Base-by-base conservation (phyloP, 2,329 filamentous ascomycete genomes). In the Pseudogymnoascus sp. region DNA sequence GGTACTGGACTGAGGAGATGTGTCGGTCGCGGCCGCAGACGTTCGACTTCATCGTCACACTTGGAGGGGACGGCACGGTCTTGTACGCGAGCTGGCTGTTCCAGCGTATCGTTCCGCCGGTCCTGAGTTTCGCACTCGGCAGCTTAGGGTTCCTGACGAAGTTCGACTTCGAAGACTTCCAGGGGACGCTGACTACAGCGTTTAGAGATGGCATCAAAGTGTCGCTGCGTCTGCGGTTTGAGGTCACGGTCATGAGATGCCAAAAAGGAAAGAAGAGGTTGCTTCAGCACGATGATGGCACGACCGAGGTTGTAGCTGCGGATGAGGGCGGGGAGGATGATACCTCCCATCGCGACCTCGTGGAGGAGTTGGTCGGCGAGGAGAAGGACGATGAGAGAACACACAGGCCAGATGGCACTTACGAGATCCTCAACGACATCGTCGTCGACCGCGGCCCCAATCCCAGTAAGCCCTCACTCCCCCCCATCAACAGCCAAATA, bases 71-170 rank as follows among this genome's bases (percentile, higher is more conserved):
- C 73, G 95, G 95, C n/a, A 99, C 95, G 0, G 93, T 99, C 6
- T 80, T 99, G 10, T 98, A 96, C 72, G 90, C 93, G 3, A 96
- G 91, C 72, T 98, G 93, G 93, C 81, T 99, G 1, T 99, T 99
- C 74, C 95, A 99, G 77, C 86, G 90, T 43, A 89, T 98, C 56
- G 93, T 98, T 0, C 95, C 95, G 5, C 95, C 95, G 0, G 91
- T 97, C 0, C 79, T 99, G 66, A 93, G 91, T 65, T 98, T 99
- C 74, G 85, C 92, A 0, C 79, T 98, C 8, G 95, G 95, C 7
- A 96, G 93, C 24, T 80, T 99, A 4, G 95, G 95, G 0, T 99
- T 99, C 72, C 78, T 99, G 68, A 98, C 95, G 26, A 97, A 97
- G 72, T 98, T 98, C 73, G 93, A 98, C 74, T 99, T 93, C 74